Percentiles rank a stretch among this genome's conserved stretches.
These are phyloP conservation scores for Daldinia vernicosa DNA, from an alignment of 495 filamentous ascomycete species.

Conservation along the genomic window DNA sequence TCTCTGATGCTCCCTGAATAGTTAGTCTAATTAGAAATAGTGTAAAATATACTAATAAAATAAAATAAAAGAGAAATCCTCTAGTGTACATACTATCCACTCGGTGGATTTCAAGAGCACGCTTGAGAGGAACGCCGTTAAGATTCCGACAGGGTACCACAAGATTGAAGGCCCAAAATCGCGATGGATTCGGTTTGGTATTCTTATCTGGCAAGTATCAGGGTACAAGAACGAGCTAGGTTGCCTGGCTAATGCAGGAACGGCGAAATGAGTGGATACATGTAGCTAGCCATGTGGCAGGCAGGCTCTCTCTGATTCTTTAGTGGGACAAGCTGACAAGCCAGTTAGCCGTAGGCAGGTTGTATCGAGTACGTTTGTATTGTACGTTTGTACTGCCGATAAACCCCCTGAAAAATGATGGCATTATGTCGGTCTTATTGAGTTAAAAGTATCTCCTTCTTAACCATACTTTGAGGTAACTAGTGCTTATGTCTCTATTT, in stretches of 20 bases:
- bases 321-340: constrained; percentile 18
- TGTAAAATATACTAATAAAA: too few relatives aligned
- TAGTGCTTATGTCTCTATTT: constrained; percentile 7
- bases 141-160: constrained; percentile 8
- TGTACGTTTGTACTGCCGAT: constrained; percentile 3
- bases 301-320: constrained; percentile 11
- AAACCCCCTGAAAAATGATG: constrained; percentile 29
- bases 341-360: constrained; percentile 12
- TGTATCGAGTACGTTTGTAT: constrained; percentile 28
- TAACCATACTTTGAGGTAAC: constrained; percentile 15
- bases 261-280: constrained; percentile 19
- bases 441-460: constrained; percentile 5
- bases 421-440: constrained; percentile 38
- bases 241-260: constrained; percentile 42
- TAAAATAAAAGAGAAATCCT: background rate
- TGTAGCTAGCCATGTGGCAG: constrained; percentile 43
- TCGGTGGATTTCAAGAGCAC: constrained; percentile 3
- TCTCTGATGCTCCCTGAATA: constrained; percentile 2
- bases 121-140: constrained; percentile 2
- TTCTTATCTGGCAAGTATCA: constrained; percentile 23
- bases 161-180: constrained; percentile 8
- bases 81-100: background rate
- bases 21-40: constrained; percentile 3
- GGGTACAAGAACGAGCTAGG: constrained; percentile 14
- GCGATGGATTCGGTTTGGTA: constrained; percentile 27